A percentile compares a stretch with the other conserved stretches of the same genome.
These are phyloP conservation scores for Falciphora oryzae DNA, from an alignment of 2,329 filamentous ascomycete species.

Conservation along the genomic window DNA sequence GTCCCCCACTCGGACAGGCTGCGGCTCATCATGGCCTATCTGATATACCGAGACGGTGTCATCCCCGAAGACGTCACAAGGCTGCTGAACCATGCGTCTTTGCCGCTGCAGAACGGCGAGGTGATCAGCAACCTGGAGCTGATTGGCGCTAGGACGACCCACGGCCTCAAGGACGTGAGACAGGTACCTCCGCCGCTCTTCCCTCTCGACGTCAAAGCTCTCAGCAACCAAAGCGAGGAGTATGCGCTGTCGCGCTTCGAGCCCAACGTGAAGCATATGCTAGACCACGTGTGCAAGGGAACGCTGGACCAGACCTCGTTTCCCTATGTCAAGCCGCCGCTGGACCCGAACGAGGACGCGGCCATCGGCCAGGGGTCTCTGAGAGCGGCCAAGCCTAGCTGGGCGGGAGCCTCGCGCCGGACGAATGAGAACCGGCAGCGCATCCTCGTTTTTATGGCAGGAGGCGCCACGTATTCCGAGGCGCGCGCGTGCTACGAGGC, in stretches of 20 bases:
- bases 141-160: conserved; percentile 68
- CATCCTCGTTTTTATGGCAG: conserved; percentile 90
- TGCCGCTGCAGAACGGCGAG: conserved; percentile 68
- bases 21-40: conserved; percentile 78
- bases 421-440: conserved; percentile 79
- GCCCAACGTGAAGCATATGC: conserved; percentile 72
- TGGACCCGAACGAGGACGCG: conserved; percentile 56
- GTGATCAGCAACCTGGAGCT: conserved; percentile 73
- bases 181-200: conserved; percentile 64
- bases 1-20: conserved; percentile 69
- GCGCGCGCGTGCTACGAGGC: conserved; percentile 84
- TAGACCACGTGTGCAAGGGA: conserved; percentile 67
- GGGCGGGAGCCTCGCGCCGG: conserved; percentile 76
- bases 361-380: conserved; percentile 65
- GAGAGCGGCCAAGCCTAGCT: conserved; percentile 87
- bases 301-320: conserved; percentile 61
- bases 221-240: conserved; percentile 51
- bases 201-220: conserved; percentile 50
- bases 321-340: conserved; percentile 66
- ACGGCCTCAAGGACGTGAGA: conserved; percentile 68
- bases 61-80: conserved; percentile 79
- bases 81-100: conserved; percentile 73
- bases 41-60: conserved; percentile 80
- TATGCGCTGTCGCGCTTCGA: conserved; percentile 84
- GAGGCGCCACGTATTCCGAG: conserved; percentile 91